Conservation (phyloP, 2,329 filamentous ascomycete genomes). For the Arthroderma sp. region DNA sequence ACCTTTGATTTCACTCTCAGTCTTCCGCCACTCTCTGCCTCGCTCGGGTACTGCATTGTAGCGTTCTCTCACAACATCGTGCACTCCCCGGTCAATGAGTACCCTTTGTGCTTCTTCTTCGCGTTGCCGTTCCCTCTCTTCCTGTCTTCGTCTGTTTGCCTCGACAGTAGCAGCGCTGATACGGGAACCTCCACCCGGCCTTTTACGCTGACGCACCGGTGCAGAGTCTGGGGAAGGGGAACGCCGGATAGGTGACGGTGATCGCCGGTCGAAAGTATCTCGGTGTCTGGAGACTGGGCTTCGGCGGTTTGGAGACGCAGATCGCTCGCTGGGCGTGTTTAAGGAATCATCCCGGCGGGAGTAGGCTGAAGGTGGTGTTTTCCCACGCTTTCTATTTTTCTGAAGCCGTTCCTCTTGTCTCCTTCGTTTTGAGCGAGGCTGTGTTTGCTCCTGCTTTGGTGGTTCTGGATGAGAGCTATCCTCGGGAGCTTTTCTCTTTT, state of each 20-base stretch:
- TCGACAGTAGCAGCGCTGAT: constrained; percentile 26
- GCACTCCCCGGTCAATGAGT: constrained; percentile 44
- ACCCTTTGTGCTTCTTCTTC: constrained; percentile 24
- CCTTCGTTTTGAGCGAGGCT: constrained; percentile 24
- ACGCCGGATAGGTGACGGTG: constrained; percentile 28
- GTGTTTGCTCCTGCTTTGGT: constrained; percentile 14
- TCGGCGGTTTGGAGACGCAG: constrained; percentile 13
- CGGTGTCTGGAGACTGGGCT: constrained; percentile 6
- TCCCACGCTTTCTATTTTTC: constrained; percentile 23
- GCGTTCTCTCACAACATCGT: constrained; percentile 81
- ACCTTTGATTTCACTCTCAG: constrained; percentile 88
- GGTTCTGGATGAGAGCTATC: constrained; percentile 15
- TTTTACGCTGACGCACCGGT: constrained; percentile 30
- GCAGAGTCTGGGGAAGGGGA: constrained; percentile 30
- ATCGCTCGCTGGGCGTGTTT: constrained; percentile 10
- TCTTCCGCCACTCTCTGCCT: constrained; percentile 86
- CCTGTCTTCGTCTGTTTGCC: constrained; percentile 29
- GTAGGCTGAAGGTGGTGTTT: constrained; percentile 27
- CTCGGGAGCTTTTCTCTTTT: constrained; percentile 19
- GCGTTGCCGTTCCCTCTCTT: constrained; percentile 31
- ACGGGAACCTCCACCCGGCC: constrained; percentile 34
- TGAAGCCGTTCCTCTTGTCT: constrained; percentile 28
- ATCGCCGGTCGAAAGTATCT: constrained; percentile 21
- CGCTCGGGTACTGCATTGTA: constrained; percentile 94
- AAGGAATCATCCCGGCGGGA: constrained; percentile 25